Evolutionary conservation across 805 yeast species (phyloP), one percentile per base, ranked within the genome.

Genomic region (Candida pini): DNA sequence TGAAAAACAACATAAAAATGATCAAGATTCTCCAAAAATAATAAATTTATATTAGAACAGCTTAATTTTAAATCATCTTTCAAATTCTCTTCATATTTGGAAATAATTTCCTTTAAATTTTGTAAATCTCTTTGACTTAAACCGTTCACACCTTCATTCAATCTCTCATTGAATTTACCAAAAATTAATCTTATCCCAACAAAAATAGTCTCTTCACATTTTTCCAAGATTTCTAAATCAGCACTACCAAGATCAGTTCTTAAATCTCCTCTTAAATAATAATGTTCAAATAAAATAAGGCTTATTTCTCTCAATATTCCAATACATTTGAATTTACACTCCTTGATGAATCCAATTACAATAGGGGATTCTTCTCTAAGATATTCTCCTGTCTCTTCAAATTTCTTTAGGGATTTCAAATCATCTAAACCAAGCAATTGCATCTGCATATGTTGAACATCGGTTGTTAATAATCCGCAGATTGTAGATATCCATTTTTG

Each of bases 401-500:
- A 40, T 7, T 38, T 28, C 12, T 41, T 36, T 28, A 53, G 19
- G n/a, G 51, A 45, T 15, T 41, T 43, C 12, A 54, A 31, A 16
- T 44, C 39, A 16, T 49, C 50, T 26, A 48, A 29, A 2, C 58
- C 60, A 14, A 50, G 40, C 10, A 54, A 26, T 23, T 54, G 58
- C 18, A 43, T 29, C 22, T 53, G 54, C 12, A 55, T 30, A 25
- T 47, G 48, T 9, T 41, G 29, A n/a, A 53, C 39, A 8, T 45
- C 51, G 9, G 58, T 41, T 24, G 45, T 48, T 31, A 53, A 49
- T 5, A 56, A 30, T 2, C 59, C 53, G 35, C 49, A 56, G 1
- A 55, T 35, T 3, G 47, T 48, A 0, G 60, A 53, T 23, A 54
- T 43, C 59, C 60, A 56, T n/a, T 43, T 42, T 20, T 39, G 50